These are phyloP conservation scores for Rhododendron simsii DNA, from an alignment of 148 eudicot species.

Conservation along the genomic window DNA sequence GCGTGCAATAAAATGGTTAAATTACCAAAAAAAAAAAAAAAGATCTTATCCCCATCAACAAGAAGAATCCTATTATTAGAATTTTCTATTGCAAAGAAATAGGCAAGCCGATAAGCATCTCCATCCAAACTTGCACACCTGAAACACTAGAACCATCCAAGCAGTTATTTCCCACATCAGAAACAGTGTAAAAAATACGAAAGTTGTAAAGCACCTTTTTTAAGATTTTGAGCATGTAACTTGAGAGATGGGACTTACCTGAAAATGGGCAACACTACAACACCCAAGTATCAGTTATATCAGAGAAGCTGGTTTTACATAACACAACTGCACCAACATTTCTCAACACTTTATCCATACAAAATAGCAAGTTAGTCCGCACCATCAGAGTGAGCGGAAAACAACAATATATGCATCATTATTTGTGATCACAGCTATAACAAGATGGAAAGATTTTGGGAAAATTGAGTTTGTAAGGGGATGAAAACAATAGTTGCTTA, in stretches of 20 bases:
- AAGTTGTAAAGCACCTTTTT: background rate
- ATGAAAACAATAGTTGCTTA: no score
- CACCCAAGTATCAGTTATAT: background rate
- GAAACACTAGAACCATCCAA: slow-evolving; percentile 49
- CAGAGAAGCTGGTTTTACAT: background rate
- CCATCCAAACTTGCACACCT: slow-evolving; percentile 99
- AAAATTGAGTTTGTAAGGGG: background rate
- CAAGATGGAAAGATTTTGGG: background rate
- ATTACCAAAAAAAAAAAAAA: no score
- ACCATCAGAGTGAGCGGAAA: background rate
- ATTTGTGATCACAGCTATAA: background rate
- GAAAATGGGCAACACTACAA: background rate
- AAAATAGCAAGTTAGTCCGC: background rate
- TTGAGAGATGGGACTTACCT: background rate
- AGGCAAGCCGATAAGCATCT: slow-evolving; percentile 95
- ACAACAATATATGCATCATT: background rate
- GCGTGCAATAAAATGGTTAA: no score
- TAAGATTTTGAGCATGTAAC: background rate
- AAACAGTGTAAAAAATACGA: background rate
- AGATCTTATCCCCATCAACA: slow-evolving; percentile 96
- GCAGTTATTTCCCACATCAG: slow-evolving; percentile 25
- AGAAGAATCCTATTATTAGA: slow-evolving; percentile 52
- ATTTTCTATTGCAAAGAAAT: slow-evolving; percentile 57
- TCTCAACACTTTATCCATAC: no score
- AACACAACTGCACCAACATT: background rate